Base-by-base conservation (phyloP, 2,329 filamentous ascomycete species). In the Aspergillus intermedius region DNA sequence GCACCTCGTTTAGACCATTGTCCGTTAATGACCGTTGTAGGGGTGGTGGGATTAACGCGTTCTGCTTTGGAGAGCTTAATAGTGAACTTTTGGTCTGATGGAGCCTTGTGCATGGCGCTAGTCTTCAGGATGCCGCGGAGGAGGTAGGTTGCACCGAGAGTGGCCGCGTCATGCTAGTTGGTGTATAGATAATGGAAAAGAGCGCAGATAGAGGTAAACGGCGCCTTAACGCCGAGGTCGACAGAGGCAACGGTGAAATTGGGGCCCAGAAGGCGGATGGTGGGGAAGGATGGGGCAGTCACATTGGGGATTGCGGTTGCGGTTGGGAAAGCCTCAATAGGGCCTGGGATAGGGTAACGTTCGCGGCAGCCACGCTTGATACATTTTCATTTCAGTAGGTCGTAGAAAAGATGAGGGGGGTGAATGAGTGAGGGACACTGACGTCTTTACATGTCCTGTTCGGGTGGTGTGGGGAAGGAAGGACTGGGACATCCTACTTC, bases 1-100 rank as follows among this genome's bases (percentile, higher is more conserved):
- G 8, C 41, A 42, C 22, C 13, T 42, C 41, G 9, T 42, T 17
- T 4, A 42, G 12, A 7, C 19, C 22, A 6, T 42, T 22, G n/a
- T 13, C 41, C 3, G 22, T 2, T 4, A 42, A n/a, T 13, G 21
- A 42, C 12, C 12, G 5, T 22, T 42, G 21, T 6, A 42, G 41
- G 3, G 13, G 2, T 10, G 3, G 22, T 25, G 41, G 41, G n/a
- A 25, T 42, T 6, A n/a, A 9, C 10, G 41, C 23, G 32, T 40
- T 44, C 7, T 41, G 42, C 22, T 25, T 25, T 3, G 35, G 47
- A 9, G 47, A 49, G 47, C n/a, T 49, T 35, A n/a, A 49, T 45
- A 25, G 43, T 49, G 9, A 49, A 49, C 22, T 49, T 49, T 35
- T 49, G 47, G 23, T 49, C 42, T 8, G 47, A 49, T 12, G 17